Percentiles rank a stretch among this genome's conserved stretches.
phyloP scores from a whole-genome alignment of 352 stramenopile species.

The Globisporangium echinulatum region DNA sequence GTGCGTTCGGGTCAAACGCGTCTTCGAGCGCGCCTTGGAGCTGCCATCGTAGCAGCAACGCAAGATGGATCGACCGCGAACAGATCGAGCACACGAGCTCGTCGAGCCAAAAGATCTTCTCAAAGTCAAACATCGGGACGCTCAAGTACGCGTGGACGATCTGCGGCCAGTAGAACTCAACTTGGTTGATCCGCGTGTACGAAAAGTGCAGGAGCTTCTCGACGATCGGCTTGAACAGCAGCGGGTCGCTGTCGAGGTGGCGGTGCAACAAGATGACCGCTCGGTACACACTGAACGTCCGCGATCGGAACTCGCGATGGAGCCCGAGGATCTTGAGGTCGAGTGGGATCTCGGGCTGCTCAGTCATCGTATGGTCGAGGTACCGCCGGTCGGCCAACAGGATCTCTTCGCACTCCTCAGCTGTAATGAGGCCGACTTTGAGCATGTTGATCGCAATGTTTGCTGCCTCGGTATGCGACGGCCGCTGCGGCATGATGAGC shows the following conservation, averaged over 20 bases:
- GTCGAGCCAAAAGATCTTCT: slow-evolving; percentile 88
- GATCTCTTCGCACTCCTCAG: slow-evolving; percentile 85
- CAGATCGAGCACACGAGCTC: slow-evolving; percentile 85
- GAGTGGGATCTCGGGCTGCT: slow-evolving; percentile 80
- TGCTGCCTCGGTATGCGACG: slow-evolving; percentile 68
- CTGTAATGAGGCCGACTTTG: slow-evolving; percentile 76
- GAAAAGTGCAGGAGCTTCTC: slow-evolving; percentile 81
- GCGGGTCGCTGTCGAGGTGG: slow-evolving; percentile 76
- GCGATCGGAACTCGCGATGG: slow-evolving; percentile 81
- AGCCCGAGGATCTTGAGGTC: slow-evolving; percentile 82
- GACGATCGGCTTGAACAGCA: slow-evolving; percentile 85
- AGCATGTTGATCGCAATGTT: slow-evolving; percentile 86
- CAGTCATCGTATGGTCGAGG: slow-evolving; percentile 70
- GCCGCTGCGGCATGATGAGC: slow-evolving; percentile 83
- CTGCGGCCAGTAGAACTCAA: slow-evolving; percentile 91
- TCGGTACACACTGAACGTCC: slow-evolving; percentile 76
- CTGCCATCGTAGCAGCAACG: slow-evolving; percentile 80
- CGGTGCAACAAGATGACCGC: slow-evolving; percentile 83
- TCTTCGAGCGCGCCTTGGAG: slow-evolving; percentile 84
- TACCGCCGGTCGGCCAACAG: slow-evolving; percentile 77
- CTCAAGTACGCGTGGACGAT: slow-evolving; percentile 86
- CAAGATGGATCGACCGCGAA: slow-evolving; percentile 81
- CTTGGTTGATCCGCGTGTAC: slow-evolving; percentile 86
- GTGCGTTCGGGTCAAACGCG: slow-evolving; percentile 67
- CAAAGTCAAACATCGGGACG: slow-evolving; percentile 86